Percentiles rank a stretch among this genome's conserved stretches.
Conservation (phyloP, 129 eudicot species). For the Chrysanthemum seticuspe region DNA sequence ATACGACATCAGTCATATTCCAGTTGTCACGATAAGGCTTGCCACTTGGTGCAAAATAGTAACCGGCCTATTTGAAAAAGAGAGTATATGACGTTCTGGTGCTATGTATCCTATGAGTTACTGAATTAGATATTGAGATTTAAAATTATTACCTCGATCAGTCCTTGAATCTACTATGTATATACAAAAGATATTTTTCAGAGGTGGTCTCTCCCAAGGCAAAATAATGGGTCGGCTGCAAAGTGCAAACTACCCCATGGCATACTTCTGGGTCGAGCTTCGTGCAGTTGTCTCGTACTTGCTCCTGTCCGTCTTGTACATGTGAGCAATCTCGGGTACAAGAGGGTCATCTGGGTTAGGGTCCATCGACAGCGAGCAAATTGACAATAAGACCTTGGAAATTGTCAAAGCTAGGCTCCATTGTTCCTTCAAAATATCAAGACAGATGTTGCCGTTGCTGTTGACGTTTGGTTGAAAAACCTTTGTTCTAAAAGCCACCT, state of each 20-base stretch:
- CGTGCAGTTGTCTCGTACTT: conserved; percentile 67
- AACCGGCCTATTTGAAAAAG: no score
- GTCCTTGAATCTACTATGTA: no score
- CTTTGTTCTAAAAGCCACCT: conserved; percentile 70
- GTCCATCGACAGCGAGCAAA: conserved; percentile 57
- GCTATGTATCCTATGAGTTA: no score
- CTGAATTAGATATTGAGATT: no score
- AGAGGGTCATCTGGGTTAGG: conserved; percentile 67
- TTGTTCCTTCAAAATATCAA: conserved; percentile 68
- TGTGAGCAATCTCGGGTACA: conserved; percentile 65
- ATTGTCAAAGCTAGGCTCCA: conserved; percentile 69
- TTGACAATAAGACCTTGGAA: conserved; percentile 64
- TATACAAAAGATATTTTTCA: no score
- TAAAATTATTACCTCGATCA: no score
- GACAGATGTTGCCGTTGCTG: conserved; percentile 65
- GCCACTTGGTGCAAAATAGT: no score
- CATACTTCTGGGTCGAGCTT: conserved; percentile 73
- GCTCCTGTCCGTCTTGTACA: conserved; percentile 62
- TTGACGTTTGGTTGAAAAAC: conserved; percentile 62
- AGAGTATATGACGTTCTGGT: no score
- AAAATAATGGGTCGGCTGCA: not conserved
- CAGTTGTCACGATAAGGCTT: no score
- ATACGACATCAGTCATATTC: no score
- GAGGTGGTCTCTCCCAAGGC: no score
- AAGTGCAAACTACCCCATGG: conserved; percentile 47